A percentile compares a stretch with the other conserved stretches of the same genome.
Evolutionary conservation across 2,329 filamentous ascomycete species (phyloP).

Genomic region (Sphaceloma murrayae): DNA sequence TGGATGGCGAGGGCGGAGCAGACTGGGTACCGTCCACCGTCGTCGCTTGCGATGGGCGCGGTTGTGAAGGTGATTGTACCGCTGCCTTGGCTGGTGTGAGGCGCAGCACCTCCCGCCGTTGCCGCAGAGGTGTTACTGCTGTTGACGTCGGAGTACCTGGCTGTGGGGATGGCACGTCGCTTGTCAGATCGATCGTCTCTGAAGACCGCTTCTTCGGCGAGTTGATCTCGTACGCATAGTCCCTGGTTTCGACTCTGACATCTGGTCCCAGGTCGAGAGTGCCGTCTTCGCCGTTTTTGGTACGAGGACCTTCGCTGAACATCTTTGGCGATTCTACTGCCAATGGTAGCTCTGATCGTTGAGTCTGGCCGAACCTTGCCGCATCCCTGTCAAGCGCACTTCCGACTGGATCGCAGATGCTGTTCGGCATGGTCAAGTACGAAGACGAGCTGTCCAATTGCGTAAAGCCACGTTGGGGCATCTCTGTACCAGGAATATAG

Average conservation of each 20-base stretch:
- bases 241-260: background rate
- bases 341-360: background rate
- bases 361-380: constrained; percentile 18
- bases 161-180: constrained; percentile 7
- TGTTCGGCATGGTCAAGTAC: constrained; percentile 7
- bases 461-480: background rate
- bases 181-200: constrained; percentile 15
- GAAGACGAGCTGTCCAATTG: constrained; percentile 5
- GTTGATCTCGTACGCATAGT: background rate
- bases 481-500: background rate
- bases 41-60: constrained; percentile 9
- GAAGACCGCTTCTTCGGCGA: background rate
- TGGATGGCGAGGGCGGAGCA: constrained; percentile 1
- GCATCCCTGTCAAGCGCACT: constrained; percentile 20
- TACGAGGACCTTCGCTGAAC: too few relatives aligned
- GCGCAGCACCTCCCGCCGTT: background rate
- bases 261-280: background rate
- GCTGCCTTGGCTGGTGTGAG: background rate
- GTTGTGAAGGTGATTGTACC: background rate
- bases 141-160: constrained; percentile 6
- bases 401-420: constrained; percentile 17
- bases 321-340: background rate
- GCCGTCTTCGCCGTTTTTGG: background rate
- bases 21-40: background rate
- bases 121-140: background rate